Base-by-base conservation (phyloP, 2,329 filamentous ascomycete species). In the Botrytis paeoniae region DNA sequence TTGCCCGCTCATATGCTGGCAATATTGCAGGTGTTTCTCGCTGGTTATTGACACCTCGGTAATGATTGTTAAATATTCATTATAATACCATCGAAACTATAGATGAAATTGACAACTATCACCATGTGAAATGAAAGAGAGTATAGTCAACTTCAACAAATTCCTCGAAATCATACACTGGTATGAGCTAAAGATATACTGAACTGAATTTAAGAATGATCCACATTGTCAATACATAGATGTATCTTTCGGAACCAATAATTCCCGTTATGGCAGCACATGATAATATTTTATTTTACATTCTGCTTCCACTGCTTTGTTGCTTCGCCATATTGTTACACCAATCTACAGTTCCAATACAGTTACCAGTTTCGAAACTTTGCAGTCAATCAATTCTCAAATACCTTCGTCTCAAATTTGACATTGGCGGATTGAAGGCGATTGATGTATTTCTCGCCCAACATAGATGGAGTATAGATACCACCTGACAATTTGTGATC, bases 381-480 rank as follows among this genome's bases (percentile, higher is more conserved):
- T 57, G 8, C 5, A 35, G 35, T 25, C 60, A n/a, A 3, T 64
- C 48, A 72, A 43, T 72, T 59, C 22, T 83, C 81, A 43, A 85
- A 77, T 22, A 87, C 81, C 78, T 85, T 86, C 37, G 85, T 85
- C 78, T 92, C 88, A 62, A 92, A 85, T 79, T 87, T 87, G 78
- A 94, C 87, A 3, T 91, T 92, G 57, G 84, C 86, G 22, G 62
- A 57, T 48, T 87, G 83, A 59, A 93, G 78, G 22, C 90, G 85
- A 78, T 93, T 88, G 74, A 94, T 83, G 78, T 89, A 92, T 16
- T 85, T 83, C 76, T 91, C 89, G 1, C 92, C 92, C 3, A 95
- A 83, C 71, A 88, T 92, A 0, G 92, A 91, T 0, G 92, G 89
- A 1, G 93, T 95, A 75, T 92, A 88, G 37, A 93, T 83, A 4